A percentile compares a stretch with the other conserved stretches of the same genome.
phyloP scores from a whole-genome alignment of 345 rosid genomes.

The Rhodamnia rubescens region DNA sequence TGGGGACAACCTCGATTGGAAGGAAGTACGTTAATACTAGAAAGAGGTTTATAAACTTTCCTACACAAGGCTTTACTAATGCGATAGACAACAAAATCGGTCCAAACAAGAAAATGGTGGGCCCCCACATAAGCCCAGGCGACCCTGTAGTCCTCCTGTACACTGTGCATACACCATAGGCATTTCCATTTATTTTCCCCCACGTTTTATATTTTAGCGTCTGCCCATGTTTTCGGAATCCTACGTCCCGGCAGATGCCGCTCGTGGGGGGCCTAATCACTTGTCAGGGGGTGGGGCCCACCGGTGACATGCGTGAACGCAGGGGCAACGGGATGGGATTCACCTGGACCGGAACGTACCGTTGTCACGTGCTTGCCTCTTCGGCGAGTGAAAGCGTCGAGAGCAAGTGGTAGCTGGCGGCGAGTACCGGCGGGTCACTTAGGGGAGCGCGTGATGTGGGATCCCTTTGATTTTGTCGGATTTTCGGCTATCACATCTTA shows the following conservation, averaged over 20 bases:
- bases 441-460: not conserved
- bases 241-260: no score
- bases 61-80: not conserved
- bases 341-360: no score
- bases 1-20: not conserved
- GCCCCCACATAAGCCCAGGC: not conserved
- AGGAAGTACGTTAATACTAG: not conserved
- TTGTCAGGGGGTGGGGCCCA: no score
- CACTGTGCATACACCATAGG: no score
- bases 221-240: no score
- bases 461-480: not conserved
- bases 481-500: not conserved
- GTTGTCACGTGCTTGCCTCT: no score
- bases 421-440: not conserved
- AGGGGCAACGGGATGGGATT: no score
- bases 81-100: not conserved
- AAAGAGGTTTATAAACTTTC: not conserved
- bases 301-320: no score
- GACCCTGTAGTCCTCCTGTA: no score
- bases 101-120: not conserved
- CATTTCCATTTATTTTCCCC: no score
- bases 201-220: no score
- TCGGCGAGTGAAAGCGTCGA: not conserved
- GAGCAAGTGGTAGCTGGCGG: not conserved
- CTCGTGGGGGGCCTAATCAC: no score